Evolutionary conservation across 2,329 filamentous ascomycete species (phyloP).

Genomic region (Pezicula radicicola): DNA sequence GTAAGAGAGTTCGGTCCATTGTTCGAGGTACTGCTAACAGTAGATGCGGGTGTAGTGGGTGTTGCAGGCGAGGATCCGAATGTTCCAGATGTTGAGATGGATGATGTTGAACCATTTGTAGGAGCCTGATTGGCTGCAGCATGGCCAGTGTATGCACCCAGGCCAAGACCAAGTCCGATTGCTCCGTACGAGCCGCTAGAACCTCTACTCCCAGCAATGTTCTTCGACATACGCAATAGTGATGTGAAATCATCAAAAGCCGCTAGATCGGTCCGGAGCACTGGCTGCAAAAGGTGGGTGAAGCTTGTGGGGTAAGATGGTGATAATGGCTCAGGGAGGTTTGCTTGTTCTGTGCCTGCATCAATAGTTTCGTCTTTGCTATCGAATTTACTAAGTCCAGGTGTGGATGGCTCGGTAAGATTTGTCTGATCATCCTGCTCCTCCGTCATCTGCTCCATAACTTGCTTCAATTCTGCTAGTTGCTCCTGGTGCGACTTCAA

Average conservation of each 20-base stretch:
- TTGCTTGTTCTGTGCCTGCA: slow-evolving; percentile 24
- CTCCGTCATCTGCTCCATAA: slow-evolving; percentile 82
- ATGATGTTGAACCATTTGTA: slow-evolving; percentile 59
- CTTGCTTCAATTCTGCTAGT: slow-evolving; percentile 81
- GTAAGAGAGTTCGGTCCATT: slow-evolving; percentile 40
- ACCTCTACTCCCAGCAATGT: slow-evolving; percentile 56
- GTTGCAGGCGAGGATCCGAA: slow-evolving; percentile 54
- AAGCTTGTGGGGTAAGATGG: slow-evolving; percentile 68
- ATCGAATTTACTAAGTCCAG: slow-evolving; percentile 70
- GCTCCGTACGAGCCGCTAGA: slow-evolving; percentile 69
- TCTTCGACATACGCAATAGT: slow-evolving; percentile 67
- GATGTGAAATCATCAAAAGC: slow-evolving; percentile 84
- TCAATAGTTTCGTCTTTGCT: slow-evolving; percentile 42
- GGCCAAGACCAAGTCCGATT: slow-evolving; percentile 42
- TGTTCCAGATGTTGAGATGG: slow-evolving; percentile 48
- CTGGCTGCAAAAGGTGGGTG: slow-evolving; percentile 76
- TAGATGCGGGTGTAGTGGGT: slow-evolving; percentile 55
- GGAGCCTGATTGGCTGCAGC: slow-evolving; percentile 32
- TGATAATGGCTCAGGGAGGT: slow-evolving; percentile 39
- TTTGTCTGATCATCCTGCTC: slow-evolving; percentile 71
- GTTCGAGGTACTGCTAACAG: slow-evolving; percentile 40
- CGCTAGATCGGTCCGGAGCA: slow-evolving; percentile 77
- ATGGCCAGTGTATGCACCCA: slow-evolving; percentile 42
- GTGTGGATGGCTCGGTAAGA: slow-evolving; percentile 72
- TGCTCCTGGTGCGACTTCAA: slow-evolving; percentile 92